A percentile compares a stretch with the other conserved stretches of the same genome.
Conservation (phyloP, 306 rosid species). For the Vachellia pachyceras region DNA sequence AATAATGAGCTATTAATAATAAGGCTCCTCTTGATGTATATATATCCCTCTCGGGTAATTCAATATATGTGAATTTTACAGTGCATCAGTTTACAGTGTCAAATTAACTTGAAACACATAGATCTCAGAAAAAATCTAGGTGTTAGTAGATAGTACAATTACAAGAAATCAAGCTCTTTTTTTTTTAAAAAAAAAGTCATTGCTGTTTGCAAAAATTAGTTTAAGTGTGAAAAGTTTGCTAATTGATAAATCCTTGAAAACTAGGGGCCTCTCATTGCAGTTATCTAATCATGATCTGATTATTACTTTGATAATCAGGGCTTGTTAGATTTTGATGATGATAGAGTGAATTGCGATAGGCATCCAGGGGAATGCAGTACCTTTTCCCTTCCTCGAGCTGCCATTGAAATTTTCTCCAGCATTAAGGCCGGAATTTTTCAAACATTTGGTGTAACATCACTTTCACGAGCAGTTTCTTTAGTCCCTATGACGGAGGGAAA, state of each 20-base stretch:
- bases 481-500: slow-evolving; percentile 56
- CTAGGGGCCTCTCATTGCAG: slow-evolving; percentile 31
- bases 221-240: slow-evolving; percentile 2
- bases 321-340: slow-evolving; percentile 44
- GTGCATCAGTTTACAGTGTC: too few species aligned
- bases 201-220: not conserved
- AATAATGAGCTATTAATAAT: too few species aligned
- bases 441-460: slow-evolving; percentile 59
- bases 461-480: slow-evolving; percentile 51
- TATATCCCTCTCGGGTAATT: too few species aligned
- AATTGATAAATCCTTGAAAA: slow-evolving; percentile 6
- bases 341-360: slow-evolving; percentile 44
- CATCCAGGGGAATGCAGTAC: slow-evolving; percentile 60
- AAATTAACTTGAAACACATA: slow-evolving; percentile 21
- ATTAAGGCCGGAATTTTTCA: slow-evolving; percentile 63
- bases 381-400: slow-evolving; percentile 74
- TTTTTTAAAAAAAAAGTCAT: slow-evolving; percentile 3
- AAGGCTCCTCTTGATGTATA: too few species aligned
- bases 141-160: slow-evolving; percentile 22
- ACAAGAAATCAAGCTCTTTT: slow-evolving; percentile 28
- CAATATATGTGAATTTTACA: too few species aligned
- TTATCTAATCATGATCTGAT: slow-evolving; percentile 39
- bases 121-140: slow-evolving; percentile 15
- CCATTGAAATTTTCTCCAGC: slow-evolving; percentile 70
- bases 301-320: slow-evolving; percentile 54